Conservation (phyloP, 495 filamentous ascomycete species). For the Rusavskia elegans region DNA sequence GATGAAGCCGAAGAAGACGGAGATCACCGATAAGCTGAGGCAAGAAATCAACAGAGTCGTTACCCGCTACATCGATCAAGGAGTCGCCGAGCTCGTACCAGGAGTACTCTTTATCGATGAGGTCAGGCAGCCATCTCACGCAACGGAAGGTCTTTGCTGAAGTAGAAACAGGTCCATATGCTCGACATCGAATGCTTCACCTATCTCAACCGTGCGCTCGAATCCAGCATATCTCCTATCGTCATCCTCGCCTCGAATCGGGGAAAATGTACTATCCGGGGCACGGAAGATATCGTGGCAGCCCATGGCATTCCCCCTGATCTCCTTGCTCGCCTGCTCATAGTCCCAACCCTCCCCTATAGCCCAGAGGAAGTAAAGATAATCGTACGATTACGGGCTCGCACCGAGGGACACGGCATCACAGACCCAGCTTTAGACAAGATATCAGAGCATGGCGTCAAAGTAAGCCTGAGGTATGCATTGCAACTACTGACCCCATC, state of each 20-base stretch:
- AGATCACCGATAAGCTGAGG: slow-evolving; percentile 92
- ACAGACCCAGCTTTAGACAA: slow-evolving; percentile 71
- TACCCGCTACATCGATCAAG: slow-evolving; percentile 93
- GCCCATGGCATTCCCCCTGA: slow-evolving; percentile 90
- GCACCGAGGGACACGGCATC: slow-evolving; percentile 64
- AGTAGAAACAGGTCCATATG: slow-evolving; percentile 67
- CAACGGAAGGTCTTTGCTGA: neutral
- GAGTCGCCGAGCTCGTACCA: slow-evolving; percentile 92
- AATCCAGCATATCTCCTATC: slow-evolving; percentile 83
- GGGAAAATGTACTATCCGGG: slow-evolving; percentile 75
- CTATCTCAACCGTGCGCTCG: slow-evolving; percentile 91
- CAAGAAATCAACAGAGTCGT: slow-evolving; percentile 97
- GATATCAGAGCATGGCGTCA: slow-evolving; percentile 68
- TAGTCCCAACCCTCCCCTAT: slow-evolving; percentile 85
- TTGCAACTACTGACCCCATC: slow-evolving; percentile 86
- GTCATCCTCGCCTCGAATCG: slow-evolving; percentile 96
- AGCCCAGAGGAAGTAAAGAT: slow-evolving; percentile 69
- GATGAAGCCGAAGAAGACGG: slow-evolving; percentile 97
- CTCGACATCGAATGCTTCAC: slow-evolving; percentile 98
- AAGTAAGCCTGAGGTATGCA: slow-evolving; percentile 81
- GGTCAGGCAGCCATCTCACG: slow-evolving; percentile 32
- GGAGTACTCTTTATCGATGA: slow-evolving; percentile 98
- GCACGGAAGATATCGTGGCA: slow-evolving; percentile 64
- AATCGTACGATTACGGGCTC: slow-evolving; percentile 70
- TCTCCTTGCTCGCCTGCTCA: slow-evolving; percentile 79